Evolutionary conservation across 2,329 filamentous ascomycete genomes (phyloP).

Genomic region (Sphaerulina populicola): DNA sequence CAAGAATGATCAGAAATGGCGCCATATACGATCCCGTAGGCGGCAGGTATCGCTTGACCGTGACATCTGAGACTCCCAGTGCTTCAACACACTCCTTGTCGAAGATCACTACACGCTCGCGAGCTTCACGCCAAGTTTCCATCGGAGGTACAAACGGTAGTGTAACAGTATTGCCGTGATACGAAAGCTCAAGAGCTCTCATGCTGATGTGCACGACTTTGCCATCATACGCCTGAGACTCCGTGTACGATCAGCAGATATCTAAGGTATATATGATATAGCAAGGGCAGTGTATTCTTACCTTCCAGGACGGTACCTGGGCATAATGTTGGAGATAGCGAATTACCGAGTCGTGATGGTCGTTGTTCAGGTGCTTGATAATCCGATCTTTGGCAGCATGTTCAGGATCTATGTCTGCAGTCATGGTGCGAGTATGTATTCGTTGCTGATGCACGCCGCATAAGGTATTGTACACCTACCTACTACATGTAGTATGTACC

Average conservation of each 20-base stretch:
- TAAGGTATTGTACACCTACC: not conserved
- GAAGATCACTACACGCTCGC: constrained; percentile 65
- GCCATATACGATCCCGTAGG: constrained; percentile 46
- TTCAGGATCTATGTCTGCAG: constrained; percentile 22
- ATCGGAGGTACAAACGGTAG: constrained; percentile 65
- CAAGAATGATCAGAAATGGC: constrained; percentile 48
- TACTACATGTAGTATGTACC: not conserved
- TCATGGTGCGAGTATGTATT: not conserved
- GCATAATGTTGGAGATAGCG: constrained; percentile 70
- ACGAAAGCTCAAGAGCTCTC: constrained; percentile 52
- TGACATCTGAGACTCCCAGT: constrained; percentile 54
- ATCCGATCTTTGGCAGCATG: constrained; percentile 50
- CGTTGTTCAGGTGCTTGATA: constrained; percentile 77
- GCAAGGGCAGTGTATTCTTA: not conserved
- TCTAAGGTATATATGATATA: not conserved
- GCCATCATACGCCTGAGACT: constrained; percentile 44
- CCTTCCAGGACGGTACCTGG: constrained; percentile 46
- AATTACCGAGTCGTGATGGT: constrained; percentile 65
- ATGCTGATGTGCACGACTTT: constrained; percentile 59
- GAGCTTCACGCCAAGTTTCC: constrained; percentile 57
- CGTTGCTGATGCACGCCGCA: not conserved
- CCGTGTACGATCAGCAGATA: not conserved
- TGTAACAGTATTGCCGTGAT: constrained; percentile 42
- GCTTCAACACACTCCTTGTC: constrained; percentile 51
- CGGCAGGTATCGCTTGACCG: constrained; percentile 46